Percentiles rank a stretch among this genome's conserved stretches.
phyloP scores from a whole-genome alignment of 768 basidiomycete species.

The Candolleomyces eurysporus region DNA sequence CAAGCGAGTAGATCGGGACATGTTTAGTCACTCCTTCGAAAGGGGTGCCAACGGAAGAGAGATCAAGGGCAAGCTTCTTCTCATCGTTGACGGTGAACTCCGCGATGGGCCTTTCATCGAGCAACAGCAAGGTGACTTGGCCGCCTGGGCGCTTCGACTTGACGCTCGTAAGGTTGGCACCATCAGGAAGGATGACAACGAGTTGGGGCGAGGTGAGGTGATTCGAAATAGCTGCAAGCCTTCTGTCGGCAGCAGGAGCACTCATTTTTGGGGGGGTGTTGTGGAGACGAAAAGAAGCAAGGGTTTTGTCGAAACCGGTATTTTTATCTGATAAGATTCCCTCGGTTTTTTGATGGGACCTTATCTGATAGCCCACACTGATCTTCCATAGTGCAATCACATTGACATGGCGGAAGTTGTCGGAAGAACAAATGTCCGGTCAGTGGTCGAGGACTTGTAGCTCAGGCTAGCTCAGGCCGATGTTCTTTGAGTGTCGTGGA shows the following conservation, averaged over 20 bases:
- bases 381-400: not conserved
- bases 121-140: slow-evolving; percentile 16
- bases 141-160: slow-evolving; percentile 3
- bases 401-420: not conserved
- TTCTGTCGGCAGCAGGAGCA: not conserved
- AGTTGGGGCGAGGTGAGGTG: slow-evolving; percentile 8
- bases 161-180: slow-evolving; percentile 19
- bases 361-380: slow-evolving; percentile 4
- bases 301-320: not conserved
- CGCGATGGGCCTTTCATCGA: slow-evolving; percentile 20
- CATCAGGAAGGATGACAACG: slow-evolving; percentile 27
- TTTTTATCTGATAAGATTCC: slow-evolving; percentile 9
- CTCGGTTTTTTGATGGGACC: not conserved
- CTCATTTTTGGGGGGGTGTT: not conserved
- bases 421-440: not conserved
- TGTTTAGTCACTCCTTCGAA: slow-evolving; percentile 27
- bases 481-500: too few species aligned
- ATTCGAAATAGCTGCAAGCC: not conserved
- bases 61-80: slow-evolving; percentile 18
- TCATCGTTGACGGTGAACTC: slow-evolving; percentile 15
- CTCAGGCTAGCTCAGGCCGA: too few species aligned
- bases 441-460: too few species aligned
- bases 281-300: not conserved
- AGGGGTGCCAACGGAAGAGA: slow-evolving; percentile 25
- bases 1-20: slow-evolving; percentile 25